phyloP scores from a whole-genome alignment of 2,329 filamentous ascomycete genomes.

The Hypoxylon sp. region DNA sequence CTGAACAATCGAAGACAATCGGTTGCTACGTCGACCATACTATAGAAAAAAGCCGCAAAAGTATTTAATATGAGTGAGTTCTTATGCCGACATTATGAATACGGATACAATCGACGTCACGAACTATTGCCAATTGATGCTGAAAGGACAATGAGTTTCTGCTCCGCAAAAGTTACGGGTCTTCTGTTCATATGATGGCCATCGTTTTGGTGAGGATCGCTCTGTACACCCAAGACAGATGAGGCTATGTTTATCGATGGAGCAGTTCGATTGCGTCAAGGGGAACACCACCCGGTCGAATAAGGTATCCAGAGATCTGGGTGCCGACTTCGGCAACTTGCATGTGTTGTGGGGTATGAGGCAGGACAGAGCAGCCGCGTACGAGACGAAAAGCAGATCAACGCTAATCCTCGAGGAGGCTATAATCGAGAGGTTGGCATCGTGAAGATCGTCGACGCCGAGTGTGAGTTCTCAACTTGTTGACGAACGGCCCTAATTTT shows the following conservation, averaged over 20 bases:
- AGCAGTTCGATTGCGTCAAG: conserved; percentile 34
- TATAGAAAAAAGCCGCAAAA: not conserved
- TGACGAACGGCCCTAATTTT: conserved; percentile 24
- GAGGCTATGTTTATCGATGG: conserved; percentile 16
- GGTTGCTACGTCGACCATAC: conserved; percentile 12
- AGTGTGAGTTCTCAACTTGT: conserved; percentile 20
- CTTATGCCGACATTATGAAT: conserved; percentile 11
- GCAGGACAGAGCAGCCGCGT: conserved; percentile 33
- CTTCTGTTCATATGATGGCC: conserved; percentile 17
- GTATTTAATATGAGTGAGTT: conserved; percentile 4
- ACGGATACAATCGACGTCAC: conserved; percentile 15
- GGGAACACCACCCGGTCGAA: conserved; percentile 33
- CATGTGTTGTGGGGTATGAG: conserved; percentile 42
- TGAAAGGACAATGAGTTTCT: conserved; percentile 4
- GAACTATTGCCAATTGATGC: conserved; percentile 6
- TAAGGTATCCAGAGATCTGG: conserved; percentile 34
- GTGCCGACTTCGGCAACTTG: conserved; percentile 40
- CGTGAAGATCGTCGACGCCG: conserved; percentile 34
- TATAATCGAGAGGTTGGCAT: conserved; percentile 27
- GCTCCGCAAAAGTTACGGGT: conserved; percentile 20
- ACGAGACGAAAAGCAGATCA: conserved; percentile 27
- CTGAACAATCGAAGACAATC: conserved; percentile 3
- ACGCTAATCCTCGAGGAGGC: conserved; percentile 24
- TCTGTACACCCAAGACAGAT: conserved; percentile 4
- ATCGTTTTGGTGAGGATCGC: conserved; percentile 13